phyloP scores from a whole-genome alignment of 2,329 filamentous ascomycete genomes.

The Venturiaceae sp. region DNA sequence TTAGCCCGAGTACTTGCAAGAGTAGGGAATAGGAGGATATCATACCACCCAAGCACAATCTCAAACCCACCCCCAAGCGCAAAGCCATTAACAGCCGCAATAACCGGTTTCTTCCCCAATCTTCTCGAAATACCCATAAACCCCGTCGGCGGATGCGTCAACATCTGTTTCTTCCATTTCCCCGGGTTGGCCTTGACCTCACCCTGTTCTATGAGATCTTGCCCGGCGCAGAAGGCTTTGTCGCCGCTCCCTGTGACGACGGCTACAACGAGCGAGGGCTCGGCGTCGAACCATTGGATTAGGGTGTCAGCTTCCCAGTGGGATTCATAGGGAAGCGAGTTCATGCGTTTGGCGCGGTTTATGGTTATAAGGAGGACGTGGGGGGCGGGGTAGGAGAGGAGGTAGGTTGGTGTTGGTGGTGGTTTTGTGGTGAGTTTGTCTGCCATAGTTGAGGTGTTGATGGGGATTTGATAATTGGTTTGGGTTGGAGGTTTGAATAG shows the following conservation, averaged over 20 bases:
- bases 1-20: neutral
- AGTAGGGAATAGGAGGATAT: constrained; percentile 7
- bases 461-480: neutral
- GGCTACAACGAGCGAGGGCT: constrained; percentile 18
- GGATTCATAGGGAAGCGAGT: constrained; percentile 32
- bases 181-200: constrained; percentile 13
- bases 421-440: neutral
- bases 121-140: constrained; percentile 48
- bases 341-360: constrained; percentile 39
- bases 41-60: constrained; percentile 44
- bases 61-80: constrained; percentile 50
- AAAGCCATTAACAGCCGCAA: constrained; percentile 50
- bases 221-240: constrained; percentile 45
- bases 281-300: constrained; percentile 33
- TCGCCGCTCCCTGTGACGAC: constrained; percentile 43
- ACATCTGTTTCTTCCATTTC: constrained; percentile 8
- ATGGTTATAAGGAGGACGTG: constrained; percentile 42
- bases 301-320: constrained; percentile 40
- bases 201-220: constrained; percentile 42
- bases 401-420: constrained; percentile 15
- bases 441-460: neutral
- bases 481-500: no score
- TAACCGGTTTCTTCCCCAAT: constrained; percentile 49
- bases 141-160: constrained; percentile 30
- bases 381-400: constrained; percentile 36